Conservation (phyloP, 192 early-diverging fungal species). For the Thamnidium elegans region DNA sequence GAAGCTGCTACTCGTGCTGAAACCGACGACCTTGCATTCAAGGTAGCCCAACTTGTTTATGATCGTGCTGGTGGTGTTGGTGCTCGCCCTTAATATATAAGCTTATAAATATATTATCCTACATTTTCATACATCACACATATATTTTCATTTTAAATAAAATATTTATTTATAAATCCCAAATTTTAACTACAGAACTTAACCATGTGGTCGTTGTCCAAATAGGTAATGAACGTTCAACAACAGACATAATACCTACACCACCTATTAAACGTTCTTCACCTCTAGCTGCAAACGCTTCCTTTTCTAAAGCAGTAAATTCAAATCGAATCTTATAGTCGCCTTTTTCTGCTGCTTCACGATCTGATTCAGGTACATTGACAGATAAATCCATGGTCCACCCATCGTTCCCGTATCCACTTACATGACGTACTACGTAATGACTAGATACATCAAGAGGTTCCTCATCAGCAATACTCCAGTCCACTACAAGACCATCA, state of each 20-base stretch:
- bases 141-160: background rate
- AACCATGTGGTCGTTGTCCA: slow-evolving; percentile 42
- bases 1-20: slow-evolving; percentile 92
- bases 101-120: background rate
- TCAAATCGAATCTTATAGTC: slow-evolving; percentile 41
- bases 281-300: slow-evolving; percentile 41
- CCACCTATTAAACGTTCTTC: slow-evolving; percentile 46
- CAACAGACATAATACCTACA: slow-evolving; percentile 31
- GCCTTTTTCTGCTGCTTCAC: slow-evolving; percentile 13
- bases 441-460: slow-evolving; percentile 37
- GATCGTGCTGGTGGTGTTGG: slow-evolving; percentile 92
- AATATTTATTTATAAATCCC: slow-evolving; percentile 31
- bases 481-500: slow-evolving; percentile 54
- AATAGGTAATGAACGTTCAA: slow-evolving; percentile 27
- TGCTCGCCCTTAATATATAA: slow-evolving; percentile 56
- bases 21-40: slow-evolving; percentile 83
- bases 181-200: slow-evolving; percentile 34
- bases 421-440: slow-evolving; percentile 53
- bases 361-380: slow-evolving; percentile 40
- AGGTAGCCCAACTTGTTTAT: slow-evolving; percentile 89
- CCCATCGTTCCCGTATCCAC: slow-evolving; percentile 45
- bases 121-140: no score
- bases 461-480: slow-evolving; percentile 47
- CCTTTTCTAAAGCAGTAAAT: slow-evolving; percentile 51
- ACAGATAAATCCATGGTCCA: slow-evolving; percentile 44